These are phyloP conservation scores for Phytophthora pinifolia DNA, from an alignment of 352 stramenopile genomes.

Conservation along the genomic window DNA sequence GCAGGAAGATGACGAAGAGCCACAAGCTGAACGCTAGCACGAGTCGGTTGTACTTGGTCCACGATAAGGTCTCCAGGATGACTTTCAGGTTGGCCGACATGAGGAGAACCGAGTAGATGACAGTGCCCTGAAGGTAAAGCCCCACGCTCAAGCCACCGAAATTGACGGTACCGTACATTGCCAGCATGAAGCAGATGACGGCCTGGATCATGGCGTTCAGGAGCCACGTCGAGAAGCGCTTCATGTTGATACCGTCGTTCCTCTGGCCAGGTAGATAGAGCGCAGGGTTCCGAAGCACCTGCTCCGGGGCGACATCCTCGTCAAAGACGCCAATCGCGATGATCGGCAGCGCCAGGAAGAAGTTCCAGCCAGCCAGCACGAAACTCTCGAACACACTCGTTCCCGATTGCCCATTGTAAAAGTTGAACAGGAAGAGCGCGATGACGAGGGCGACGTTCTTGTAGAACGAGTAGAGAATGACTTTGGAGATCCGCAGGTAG, in stretches of 20 bases:
- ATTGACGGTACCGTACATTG: conserved; percentile 41
- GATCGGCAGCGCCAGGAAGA: conserved; percentile 90
- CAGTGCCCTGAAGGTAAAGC: conserved; percentile 63
- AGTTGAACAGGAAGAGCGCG: conserved; percentile 76
- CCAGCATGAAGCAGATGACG: conserved; percentile 63
- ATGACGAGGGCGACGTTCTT: conserved; percentile 81
- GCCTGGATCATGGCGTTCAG: conserved; percentile 66
- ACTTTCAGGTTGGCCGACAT: conserved; percentile 82
- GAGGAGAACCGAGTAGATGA: conserved; percentile 72
- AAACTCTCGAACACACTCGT: conserved; percentile 87
- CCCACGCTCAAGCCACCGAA: conserved; percentile 35
- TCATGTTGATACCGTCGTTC: conserved; percentile 71
- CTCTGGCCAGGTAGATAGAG: conserved; percentile 63
- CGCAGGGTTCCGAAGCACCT: conserved; percentile 57
- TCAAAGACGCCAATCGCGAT: conserved; percentile 83
- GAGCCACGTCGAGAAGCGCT: conserved; percentile 61
- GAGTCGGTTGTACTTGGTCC: conserved; percentile 67
- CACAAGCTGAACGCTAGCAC: conserved; percentile 58
- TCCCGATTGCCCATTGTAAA: conserved; percentile 81
- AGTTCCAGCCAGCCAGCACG: conserved; percentile 79
- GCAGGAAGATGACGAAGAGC: conserved; percentile 66
- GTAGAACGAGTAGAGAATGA: conserved; percentile 91
- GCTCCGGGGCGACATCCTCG: conserved; percentile 64
- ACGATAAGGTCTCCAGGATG: conserved; percentile 72
- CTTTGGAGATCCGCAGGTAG: conserved; percentile 94